Evolutionary conservation across 2,329 filamentous ascomycete species (phyloP), one percentile per base, ranked within the genome.

Genomic region (Penicillium sp.): DNA sequence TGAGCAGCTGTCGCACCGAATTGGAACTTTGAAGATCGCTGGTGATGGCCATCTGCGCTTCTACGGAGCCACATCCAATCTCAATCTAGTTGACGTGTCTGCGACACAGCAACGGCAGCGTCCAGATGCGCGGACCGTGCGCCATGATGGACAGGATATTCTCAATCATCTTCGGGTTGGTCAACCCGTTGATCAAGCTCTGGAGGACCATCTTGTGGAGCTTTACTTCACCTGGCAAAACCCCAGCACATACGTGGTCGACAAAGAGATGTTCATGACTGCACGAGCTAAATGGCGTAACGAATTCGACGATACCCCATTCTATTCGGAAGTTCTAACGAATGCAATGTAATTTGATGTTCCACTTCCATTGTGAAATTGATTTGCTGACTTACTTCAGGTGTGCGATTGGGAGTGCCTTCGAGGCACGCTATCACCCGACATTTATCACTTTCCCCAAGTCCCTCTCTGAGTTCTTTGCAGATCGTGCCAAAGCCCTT

Each of bases 191-290:
- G 72, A 76, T 30, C 67, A 69, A 18, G 68, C 65, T 4, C 58
- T 79, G 6, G 77, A 78, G 50, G 68, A 74, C 27, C 78, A 79
- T 60, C 68, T 80, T 1, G 66, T 77, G 6, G 69, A 74, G 32
- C 67, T 79, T 0, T 79, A 75, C 51, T 80, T 80, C 51, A 72
- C 75, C 1, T 79, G 78, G 77, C 76, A 80, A 58, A 78, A 80
- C 43, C 70, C 76, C 6, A 73, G 73, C 39, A 74, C 75, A 42
- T 75, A 78, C 42, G 70, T 78, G 1, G 75, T 79, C 2, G 76
- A 79, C 49, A 72, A 73, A 40, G 70, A 73, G 19, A 73, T 75
- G 69, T 75, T 67, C 46, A 66, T 70, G 61, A 65, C 57, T 32
- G 73, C 67, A 14, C 65, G 68, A 36, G 49, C 55, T 5, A 71